phyloP scores from a whole-genome alignment of 257 asterid genomes.

The Prunella vulgaris region DNA sequence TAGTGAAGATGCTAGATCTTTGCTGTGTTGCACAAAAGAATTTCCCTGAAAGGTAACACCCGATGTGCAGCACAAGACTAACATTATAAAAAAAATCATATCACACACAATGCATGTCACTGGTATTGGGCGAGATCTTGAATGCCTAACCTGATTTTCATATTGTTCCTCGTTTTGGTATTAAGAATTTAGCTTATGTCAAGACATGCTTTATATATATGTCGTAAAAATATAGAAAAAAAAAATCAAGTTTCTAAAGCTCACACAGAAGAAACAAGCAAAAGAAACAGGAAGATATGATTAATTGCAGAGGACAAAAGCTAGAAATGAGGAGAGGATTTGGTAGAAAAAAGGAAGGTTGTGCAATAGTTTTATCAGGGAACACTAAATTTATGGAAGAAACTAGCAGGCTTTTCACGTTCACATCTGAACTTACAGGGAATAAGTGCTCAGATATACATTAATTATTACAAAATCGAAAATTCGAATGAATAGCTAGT shows the following conservation, averaged over 20 bases:
- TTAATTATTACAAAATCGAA: constrained; percentile 26
- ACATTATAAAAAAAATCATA: constrained; percentile 30
- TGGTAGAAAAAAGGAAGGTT: not conserved
- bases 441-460: constrained; percentile 18
- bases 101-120: constrained; percentile 36
- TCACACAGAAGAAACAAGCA: not conserved
- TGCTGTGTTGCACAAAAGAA: not conserved
- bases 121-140: not conserved
- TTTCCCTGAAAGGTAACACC: constrained; percentile 19
- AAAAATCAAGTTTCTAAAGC: not conserved
- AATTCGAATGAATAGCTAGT: constrained; percentile 15
- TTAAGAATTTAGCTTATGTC: constrained; percentile 4
- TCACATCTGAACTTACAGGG: constrained; percentile 2
- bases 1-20: constrained; percentile 14
- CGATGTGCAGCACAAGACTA: constrained; percentile 34
- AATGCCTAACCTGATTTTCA: constrained; percentile 14
- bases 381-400: constrained; percentile 24
- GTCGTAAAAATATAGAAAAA: not conserved
- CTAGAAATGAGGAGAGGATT: not conserved
- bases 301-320: not conserved
- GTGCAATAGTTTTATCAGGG: constrained; percentile 16
- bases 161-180: constrained; percentile 13
- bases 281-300: not conserved
- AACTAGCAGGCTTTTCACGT: constrained; percentile 10
- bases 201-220: constrained; percentile 19